phyloP scores from a whole-genome alignment of 164 flowering plant genomes.

The Annona squamosa region DNA sequence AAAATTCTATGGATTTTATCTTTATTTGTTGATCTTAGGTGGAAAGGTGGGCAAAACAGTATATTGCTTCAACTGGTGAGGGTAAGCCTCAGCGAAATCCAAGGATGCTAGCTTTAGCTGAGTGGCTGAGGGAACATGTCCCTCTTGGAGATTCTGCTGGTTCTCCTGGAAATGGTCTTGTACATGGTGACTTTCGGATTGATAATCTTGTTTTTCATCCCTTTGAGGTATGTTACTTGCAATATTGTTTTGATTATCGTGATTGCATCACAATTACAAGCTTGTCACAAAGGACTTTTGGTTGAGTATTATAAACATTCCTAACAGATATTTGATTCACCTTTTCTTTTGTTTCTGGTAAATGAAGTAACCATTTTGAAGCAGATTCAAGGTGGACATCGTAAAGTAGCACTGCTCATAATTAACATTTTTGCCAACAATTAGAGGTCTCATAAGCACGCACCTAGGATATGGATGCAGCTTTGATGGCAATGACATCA shows the following conservation, averaged over 20 bases:
- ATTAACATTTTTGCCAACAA: not conserved
- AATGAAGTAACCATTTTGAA: too few relatives aligned
- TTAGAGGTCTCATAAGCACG: not conserved
- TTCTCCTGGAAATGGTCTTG: slow-evolving; percentile 55
- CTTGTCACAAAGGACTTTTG: not conserved
- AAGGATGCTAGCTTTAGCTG: slow-evolving; percentile 71
- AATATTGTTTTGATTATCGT: slow-evolving; percentile 1
- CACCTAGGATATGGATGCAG: not conserved
- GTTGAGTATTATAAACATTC: not conserved
- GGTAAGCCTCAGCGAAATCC: slow-evolving; percentile 75
- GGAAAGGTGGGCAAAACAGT: slow-evolving; percentile 94
- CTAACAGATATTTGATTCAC: not conserved
- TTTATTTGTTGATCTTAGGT: slow-evolving; percentile 32
- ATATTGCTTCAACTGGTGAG: slow-evolving; percentile 76
- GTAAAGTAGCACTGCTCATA: too few relatives aligned
- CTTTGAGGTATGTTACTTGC: slow-evolving; percentile 49
- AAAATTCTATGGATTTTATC: not conserved
- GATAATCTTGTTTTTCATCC: slow-evolving; percentile 96
- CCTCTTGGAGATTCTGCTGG: slow-evolving; percentile 85
- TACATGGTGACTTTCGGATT: slow-evolving; percentile 95
- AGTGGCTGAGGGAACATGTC: slow-evolving; percentile 65
- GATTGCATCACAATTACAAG: not conserved
- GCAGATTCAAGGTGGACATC: too few relatives aligned
- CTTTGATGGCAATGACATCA: not conserved
- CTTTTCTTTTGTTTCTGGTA: not conserved